phyloP scores from a whole-genome alignment of 768 basidiomycete genomes.

The Mycena venus region DNA sequence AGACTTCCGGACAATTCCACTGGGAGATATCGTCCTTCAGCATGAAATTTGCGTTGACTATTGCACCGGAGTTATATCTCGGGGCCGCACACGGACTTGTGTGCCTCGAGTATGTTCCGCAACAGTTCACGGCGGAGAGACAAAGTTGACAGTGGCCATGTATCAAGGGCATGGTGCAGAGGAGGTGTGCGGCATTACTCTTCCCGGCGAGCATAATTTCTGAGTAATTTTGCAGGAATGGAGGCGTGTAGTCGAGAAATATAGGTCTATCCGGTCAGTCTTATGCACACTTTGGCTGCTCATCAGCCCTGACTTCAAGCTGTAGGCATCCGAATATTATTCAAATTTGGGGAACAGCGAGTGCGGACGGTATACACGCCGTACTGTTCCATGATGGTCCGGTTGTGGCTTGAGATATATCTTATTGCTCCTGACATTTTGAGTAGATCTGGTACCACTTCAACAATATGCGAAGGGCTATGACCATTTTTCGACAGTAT shows the following conservation, averaged over 20 bases:
- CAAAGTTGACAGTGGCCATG: neutral
- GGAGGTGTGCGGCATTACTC: too few species aligned
- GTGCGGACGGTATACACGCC: neutral
- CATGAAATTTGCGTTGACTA: neutral
- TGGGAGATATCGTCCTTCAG: neutral
- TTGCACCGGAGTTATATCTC: neutral
- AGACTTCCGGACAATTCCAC: neutral
- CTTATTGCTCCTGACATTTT: neutral
- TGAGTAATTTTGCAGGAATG: neutral
- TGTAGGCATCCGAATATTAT: too few species aligned
- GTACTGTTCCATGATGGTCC: neutral
- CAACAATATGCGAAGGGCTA: neutral
- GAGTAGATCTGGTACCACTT: neutral
- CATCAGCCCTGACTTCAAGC: neutral
- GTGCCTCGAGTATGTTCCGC: neutral
- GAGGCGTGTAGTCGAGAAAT: neutral
- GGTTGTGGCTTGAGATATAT: neutral
- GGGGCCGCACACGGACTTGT: neutral
- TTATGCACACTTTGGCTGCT: neutral
- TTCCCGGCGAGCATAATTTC: neutral
- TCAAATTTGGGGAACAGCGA: neutral
- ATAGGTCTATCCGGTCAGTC: neutral
- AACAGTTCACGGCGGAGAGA: neutral
- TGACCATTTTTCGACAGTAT: neutral
- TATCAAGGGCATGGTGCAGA: too few species aligned